Base-by-base conservation (phyloP, 2,329 filamentous ascomycete genomes). In the Pestalotiopsis sp. region DNA sequence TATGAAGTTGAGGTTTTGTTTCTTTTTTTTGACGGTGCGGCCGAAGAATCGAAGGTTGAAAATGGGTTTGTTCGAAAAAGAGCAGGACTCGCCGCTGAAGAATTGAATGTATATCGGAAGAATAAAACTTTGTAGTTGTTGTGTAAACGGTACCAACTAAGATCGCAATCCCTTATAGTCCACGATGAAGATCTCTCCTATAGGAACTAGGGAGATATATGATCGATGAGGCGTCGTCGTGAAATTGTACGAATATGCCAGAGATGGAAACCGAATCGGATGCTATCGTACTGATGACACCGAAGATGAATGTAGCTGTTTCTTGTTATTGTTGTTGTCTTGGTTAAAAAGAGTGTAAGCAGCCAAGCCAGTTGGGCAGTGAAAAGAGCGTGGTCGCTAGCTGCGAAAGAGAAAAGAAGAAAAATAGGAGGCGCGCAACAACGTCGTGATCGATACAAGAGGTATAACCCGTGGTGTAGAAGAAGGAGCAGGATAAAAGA, bases 351-450 rank as follows among this genome's bases (percentile, higher is more conserved):
- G 83, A 86, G 80, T 78, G 85, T 84, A 82, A 84, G 83, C 83
- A 86, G 84, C 86, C 85, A 87, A 87, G 82, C 84, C 84, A 86
- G 85, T 86, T 86, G 84, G 84, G 75, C 77, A 76, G 78, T 81
- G 76, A 82, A 82, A 69, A 77, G 77, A 80, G 78, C 75, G 77
- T 78, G 80, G 78, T 77, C 75, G 77, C 76, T 76, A 82, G 81
- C 81, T 82, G 81, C 80, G 79, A 77, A 79, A 74, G 74, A 80
- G 76, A 75, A 81, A 82, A 80, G 79, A 82, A 80, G 77, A 74
- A 68, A 70, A 66, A 61, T 27, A 61, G 31, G 57, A 66, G 73
- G 75, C 73, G 72, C 75, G 76, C 75, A 77, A 76, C 74, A 77
- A 75, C 74, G 75, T 76, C 74, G 74, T 76, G 71, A 74, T 70